phyloP scores from a whole-genome alignment of 768 basidiomycete genomes.

The Lyophyllum shimeji region DNA sequence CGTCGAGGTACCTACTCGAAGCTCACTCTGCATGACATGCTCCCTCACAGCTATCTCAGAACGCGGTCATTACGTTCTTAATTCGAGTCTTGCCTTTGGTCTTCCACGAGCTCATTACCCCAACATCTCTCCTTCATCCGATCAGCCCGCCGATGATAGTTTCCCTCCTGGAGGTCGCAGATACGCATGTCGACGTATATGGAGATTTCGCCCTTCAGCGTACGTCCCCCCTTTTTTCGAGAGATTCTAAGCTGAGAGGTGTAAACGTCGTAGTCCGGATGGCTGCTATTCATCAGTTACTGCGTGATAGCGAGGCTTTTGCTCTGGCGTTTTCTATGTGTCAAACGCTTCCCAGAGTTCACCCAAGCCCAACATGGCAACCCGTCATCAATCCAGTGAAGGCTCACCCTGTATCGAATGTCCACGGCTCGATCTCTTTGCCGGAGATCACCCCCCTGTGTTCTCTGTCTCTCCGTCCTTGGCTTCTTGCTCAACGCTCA shows the following conservation, averaged over 20 bases:
- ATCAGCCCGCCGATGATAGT: slow-evolving; percentile 16
- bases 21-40: background rate
- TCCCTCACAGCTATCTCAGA: background rate
- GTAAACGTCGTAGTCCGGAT: slow-evolving; percentile 15
- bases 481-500: slow-evolving; percentile 5
- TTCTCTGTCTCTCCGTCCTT: slow-evolving; percentile 2
- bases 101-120: slow-evolving; percentile 9
- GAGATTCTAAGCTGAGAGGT: background rate
- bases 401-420: slow-evolving; percentile 3
- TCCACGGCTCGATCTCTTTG: slow-evolving; percentile 10
- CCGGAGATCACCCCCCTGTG: slow-evolving; percentile 11
- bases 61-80: slow-evolving; percentile 18
- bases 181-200: slow-evolving; percentile 10
- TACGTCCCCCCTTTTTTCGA: background rate
- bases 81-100: slow-evolving; percentile 18
- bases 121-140: slow-evolving; percentile 11
- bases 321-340: slow-evolving; percentile 15
- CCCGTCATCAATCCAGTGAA: slow-evolving; percentile 5
- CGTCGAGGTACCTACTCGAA: slow-evolving; percentile 9
- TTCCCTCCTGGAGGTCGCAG: slow-evolving; percentile 14
- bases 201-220: slow-evolving; percentile 18
- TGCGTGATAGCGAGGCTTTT: slow-evolving; percentile 15
- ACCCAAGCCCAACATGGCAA: slow-evolving; percentile 9
- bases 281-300: slow-evolving; percentile 14
- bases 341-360: slow-evolving; percentile 11